Evolutionary conservation across 176 grass and related monocot species (phyloP).

Genomic region (Miscanthus lutarioriparius): DNA sequence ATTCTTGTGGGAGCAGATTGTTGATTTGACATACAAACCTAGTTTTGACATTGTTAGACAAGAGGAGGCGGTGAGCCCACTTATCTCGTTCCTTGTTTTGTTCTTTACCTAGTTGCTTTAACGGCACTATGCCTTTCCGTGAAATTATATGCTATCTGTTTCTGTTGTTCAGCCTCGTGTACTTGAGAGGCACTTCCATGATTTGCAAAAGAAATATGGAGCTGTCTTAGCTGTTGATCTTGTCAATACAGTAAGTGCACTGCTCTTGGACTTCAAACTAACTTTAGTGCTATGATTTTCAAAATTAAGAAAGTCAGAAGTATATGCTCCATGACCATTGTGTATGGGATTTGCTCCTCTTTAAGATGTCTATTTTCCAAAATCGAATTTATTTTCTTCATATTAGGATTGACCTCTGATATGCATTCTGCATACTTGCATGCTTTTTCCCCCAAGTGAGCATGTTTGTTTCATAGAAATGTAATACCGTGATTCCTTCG

Average conservation of each 20-base stretch:
- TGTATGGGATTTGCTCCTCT: background rate
- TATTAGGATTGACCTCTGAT: conserved; percentile 17
- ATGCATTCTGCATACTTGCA: conserved; percentile 3
- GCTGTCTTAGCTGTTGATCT: conserved; percentile 85
- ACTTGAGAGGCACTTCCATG: conserved; percentile 78
- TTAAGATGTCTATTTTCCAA: background rate
- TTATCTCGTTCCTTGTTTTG: conserved; percentile 31
- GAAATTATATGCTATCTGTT: background rate
- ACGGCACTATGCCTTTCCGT: conserved; percentile 15
- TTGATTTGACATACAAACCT: conserved; percentile 99
- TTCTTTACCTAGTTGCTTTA: conserved; percentile 23
- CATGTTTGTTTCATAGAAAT: conserved; percentile 26
- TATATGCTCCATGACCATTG: background rate
- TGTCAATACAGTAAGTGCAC: conserved; percentile 77
- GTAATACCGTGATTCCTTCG: conserved; percentile 4
- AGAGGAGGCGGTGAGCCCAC: conserved; percentile 68
- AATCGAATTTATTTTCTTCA: conserved; percentile 12
- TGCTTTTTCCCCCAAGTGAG: background rate
- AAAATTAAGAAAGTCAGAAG: conserved; percentile 23
- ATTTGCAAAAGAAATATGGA: conserved; percentile 93
- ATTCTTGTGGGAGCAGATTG: conserved; percentile 95
- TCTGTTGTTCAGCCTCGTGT: conserved; percentile 66
- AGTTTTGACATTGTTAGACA: conserved; percentile 78
- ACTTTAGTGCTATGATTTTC: background rate
- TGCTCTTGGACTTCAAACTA: conserved; percentile 15